phyloP scores from a whole-genome alignment of 345 rosid genomes.

The Salix suchowensis region DNA sequence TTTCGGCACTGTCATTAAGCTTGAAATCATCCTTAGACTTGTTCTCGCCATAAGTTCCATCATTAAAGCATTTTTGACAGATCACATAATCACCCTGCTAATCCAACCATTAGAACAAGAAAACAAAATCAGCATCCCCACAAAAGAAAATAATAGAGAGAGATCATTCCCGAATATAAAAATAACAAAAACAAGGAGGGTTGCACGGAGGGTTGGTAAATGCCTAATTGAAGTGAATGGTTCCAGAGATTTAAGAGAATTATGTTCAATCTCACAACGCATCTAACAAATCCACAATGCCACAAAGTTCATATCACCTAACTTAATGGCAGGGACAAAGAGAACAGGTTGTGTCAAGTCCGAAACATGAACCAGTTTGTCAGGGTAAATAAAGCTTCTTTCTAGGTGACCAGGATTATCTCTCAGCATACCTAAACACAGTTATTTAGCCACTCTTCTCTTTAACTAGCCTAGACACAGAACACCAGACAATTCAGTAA shows the following conservation, averaged over 20 bases:
- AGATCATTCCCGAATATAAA: background rate
- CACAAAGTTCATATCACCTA: background rate
- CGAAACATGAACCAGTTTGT: background rate
- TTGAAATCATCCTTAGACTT: constrained; percentile 54
- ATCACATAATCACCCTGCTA: constrained; percentile 43
- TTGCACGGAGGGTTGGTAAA: background rate
- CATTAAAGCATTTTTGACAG: constrained; percentile 61
- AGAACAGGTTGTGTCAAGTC: background rate
- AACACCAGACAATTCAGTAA: background rate
- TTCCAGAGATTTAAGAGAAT: background rate
- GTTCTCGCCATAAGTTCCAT: constrained; percentile 57
- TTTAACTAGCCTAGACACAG: background rate
- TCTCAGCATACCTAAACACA: background rate
- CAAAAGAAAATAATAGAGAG: background rate
- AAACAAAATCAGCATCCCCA: background rate
- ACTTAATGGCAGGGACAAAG: background rate
- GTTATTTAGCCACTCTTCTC: background rate
- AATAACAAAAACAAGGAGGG: background rate
- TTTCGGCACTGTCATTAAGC: constrained; percentile 30
- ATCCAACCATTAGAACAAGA: constrained; percentile 2
- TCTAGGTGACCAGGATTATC: too few species aligned
- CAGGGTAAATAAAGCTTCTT: background rate
- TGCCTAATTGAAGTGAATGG: background rate
- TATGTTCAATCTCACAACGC: background rate
- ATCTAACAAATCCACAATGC: background rate